Evolutionary conservation across 371 early-diverging fungal species (phyloP), one percentile per base, ranked within the genome.

Genomic region (Parasitella parasitica): DNA sequence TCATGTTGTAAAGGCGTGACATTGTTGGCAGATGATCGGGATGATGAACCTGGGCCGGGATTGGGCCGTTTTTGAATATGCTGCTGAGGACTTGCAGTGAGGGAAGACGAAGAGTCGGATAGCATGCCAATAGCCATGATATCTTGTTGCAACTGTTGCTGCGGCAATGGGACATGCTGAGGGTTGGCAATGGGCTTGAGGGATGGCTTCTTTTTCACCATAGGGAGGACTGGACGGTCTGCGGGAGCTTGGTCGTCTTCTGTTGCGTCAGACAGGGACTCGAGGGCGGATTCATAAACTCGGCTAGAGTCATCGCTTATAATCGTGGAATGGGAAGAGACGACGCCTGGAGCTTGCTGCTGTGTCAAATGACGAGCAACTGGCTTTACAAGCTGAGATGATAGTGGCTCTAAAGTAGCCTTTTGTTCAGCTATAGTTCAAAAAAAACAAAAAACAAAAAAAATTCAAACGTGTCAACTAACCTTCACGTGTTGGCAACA

Each of bases 211-310:
- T 24, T 36, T 4, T 49, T 36, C 11, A 36, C 2, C 7, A 35
- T n/a, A 4, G 26, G 35, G 3, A 48, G 2, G 3, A 35, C 32
- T 1, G 37, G 32, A 0, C 46, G 28, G 4, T 57, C 57, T 34
- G 32, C n/a, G 32, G n/a, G n/a, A n/a, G 22, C 34, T 13, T 13
- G 28, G 24, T 35, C 34, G 3, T 48, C 48, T 32, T 48, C 35
- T 1, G 34, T 20, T 36, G 35, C n/a, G 13, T 51, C 53, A n/a
- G 50, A 28, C n/a, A 63, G 38, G 5, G 66, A 60, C 49, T 65
- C 66, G 15, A 59, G 35, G 18, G 66, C 66, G 2, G 66, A 65
- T 12, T 60, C 56, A 32, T 65, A 65, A 1, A 41, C 41, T 50
- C 66, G 20, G 16, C 60, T 55, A 1, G 60, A 60, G 16, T 48